These are phyloP conservation scores for Gastrolobium villosum DNA, from an alignment of 306 rosid genomes.

Conservation along the genomic window DNA sequence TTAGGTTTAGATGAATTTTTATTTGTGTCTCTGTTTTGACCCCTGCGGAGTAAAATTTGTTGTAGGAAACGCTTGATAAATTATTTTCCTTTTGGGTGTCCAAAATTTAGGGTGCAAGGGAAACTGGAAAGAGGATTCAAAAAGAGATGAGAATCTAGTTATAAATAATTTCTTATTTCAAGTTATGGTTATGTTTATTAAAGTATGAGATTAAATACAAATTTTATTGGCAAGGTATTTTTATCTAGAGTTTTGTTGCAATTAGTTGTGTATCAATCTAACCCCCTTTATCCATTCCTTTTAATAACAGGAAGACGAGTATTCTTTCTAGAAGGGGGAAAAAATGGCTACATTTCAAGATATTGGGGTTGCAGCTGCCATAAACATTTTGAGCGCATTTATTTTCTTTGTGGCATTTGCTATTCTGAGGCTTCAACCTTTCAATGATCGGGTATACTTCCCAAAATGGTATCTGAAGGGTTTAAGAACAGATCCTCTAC, in stretches of 20 bases:
- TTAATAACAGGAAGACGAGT: conserved; percentile 53
- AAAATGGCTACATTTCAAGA: conserved; percentile 84
- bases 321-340: conserved; percentile 14
- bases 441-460: conserved; percentile 94
- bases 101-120: background rate
- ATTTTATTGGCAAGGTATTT: conserved; percentile 23
- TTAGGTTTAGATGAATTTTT: background rate
- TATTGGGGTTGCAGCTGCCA: conserved; percentile 78
- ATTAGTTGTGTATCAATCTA: conserved; percentile 29
- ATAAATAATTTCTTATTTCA: background rate
- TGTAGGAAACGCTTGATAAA: conserved; percentile 18
- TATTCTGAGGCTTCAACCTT: conserved; percentile 92
- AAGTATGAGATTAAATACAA: background rate
- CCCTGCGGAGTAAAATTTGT: background rate
- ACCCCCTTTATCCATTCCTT: background rate
- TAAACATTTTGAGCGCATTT: conserved; percentile 81
- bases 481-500: conserved; percentile 79
- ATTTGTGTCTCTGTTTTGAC: conserved; percentile 2
- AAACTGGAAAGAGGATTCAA: conserved; percentile 4
- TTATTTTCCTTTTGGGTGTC: conserved; percentile 18
- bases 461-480: conserved; percentile 96
- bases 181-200: conserved; percentile 11
- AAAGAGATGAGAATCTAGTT: conserved; percentile 3
- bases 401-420: conserved; percentile 85
- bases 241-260: conserved; percentile 15